Evolutionary conservation across 208 protist species (phyloP).

Genomic region (Balamuthia mandrillaris): DNA sequence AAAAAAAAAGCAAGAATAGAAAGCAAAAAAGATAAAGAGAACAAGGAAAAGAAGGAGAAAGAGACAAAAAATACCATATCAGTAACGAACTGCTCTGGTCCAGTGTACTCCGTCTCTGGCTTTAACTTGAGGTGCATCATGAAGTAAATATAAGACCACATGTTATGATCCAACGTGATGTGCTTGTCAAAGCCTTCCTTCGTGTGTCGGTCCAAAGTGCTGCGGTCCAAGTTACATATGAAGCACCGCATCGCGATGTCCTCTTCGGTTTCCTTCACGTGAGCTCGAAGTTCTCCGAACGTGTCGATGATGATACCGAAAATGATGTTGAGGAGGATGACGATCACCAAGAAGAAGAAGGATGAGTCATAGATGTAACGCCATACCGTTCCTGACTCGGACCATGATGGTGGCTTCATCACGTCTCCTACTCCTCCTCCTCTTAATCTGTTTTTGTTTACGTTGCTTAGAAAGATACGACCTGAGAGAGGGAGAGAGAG

Average conservation of each 20-base stretch:
- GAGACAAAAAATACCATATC: too few species aligned
- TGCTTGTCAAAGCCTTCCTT: conserved; percentile 79
- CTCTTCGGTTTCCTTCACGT: background rate
- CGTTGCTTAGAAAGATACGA: conserved; percentile 18
- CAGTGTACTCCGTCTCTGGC: conserved; percentile 68
- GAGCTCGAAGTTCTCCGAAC: conserved; percentile 61
- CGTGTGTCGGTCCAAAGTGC: conserved; percentile 74
- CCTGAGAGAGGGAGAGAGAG: too few species aligned
- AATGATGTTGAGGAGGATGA: conserved; percentile 89
- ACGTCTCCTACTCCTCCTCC: conserved; percentile 65
- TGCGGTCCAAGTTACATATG: conserved; percentile 82
- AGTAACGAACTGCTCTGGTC: conserved; percentile 68
- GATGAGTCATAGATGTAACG: conserved; percentile 78
- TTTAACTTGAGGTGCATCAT: conserved; percentile 59
- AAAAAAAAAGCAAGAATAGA: too few species aligned
- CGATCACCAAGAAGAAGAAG: conserved; percentile 87
- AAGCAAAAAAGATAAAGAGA: too few species aligned
- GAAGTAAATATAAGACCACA: conserved; percentile 93
- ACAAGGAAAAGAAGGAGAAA: too few species aligned
- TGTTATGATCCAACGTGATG: conserved; percentile 85
- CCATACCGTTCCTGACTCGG: conserved; percentile 18
- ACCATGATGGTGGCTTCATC: background rate
- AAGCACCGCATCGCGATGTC: conserved; percentile 85
- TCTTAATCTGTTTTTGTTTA: conserved; percentile 41
- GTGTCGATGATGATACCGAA: conserved; percentile 92